Evolutionary conservation across 1,284 basidiomycete species (phyloP).

Genomic region (Schizophyllum amplum): DNA sequence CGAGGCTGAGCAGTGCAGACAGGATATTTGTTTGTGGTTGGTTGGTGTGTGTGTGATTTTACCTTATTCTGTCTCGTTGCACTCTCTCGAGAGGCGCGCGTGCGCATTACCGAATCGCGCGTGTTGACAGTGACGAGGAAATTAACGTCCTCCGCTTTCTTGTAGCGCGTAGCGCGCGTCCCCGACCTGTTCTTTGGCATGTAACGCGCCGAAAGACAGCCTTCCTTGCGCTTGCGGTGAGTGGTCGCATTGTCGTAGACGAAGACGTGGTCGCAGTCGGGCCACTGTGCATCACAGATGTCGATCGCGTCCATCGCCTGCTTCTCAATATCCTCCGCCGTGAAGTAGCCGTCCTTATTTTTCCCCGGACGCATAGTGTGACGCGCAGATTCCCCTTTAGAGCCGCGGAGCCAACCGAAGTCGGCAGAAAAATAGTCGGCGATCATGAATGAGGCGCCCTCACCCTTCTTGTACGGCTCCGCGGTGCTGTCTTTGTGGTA

Average conservation of each 20-base stretch:
- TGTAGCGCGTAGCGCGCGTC: no score
- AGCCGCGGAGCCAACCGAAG: conserved; percentile 26
- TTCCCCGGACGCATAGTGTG: conserved; percentile 8
- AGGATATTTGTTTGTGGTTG: no score
- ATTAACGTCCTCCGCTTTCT: conserved; percentile 1
- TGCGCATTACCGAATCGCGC: not conserved
- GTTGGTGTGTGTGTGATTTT: no score
- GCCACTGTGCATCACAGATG: conserved; percentile 5
- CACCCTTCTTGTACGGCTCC: conserved; percentile 28
- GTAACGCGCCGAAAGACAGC: conserved; percentile 1
- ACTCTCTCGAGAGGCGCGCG: no score
- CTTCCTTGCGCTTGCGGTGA: conserved; percentile 4
- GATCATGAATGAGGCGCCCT: conserved; percentile 34
- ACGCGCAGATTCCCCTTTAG: not conserved
- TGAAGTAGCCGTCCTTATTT: conserved; percentile 19
- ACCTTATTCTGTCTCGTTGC: no score
- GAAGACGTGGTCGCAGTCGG: conserved; percentile 7
- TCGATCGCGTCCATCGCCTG: conserved; percentile 4
- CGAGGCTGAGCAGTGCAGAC: no score
- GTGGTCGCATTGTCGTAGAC: conserved; percentile 4
- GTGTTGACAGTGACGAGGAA: conserved; percentile 5
- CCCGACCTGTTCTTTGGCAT: conserved; percentile 3
- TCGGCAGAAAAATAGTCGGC: conserved; percentile 36
- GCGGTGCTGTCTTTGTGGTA: conserved; percentile 21
- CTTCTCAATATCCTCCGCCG: conserved; percentile 7